phyloP scores from a whole-genome alignment of 176 grass and related monocot species.

The Oryza australiensis region DNA sequence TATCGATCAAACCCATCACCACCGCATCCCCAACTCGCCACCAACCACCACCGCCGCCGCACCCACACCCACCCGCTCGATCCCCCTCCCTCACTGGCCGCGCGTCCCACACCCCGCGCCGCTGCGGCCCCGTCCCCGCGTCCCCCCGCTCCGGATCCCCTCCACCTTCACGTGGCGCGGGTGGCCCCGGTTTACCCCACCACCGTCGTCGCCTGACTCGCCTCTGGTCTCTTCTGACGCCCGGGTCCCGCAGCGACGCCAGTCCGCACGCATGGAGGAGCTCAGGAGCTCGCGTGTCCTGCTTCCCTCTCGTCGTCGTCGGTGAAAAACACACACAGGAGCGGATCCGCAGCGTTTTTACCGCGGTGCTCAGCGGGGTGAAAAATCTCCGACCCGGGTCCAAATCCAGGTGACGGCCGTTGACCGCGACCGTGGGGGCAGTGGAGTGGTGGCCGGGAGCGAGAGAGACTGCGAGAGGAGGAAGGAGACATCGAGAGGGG shows the following conservation, averaged over 20 bases:
- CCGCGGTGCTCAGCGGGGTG: neutral
- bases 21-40: conserved; percentile 22
- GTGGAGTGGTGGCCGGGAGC: conserved; percentile 31
- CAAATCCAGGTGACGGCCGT: conserved; percentile 61
- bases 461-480: neutral
- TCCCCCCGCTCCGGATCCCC: neutral
- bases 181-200: neutral
- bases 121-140: neutral
- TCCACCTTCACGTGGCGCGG: conserved; percentile 44
- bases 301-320: neutral
- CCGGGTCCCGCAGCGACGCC: conserved; percentile 21
- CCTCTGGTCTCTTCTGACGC: neutral
- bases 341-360: neutral
- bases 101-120: neutral
- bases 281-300: neutral
- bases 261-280: neutral
- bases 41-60: neutral
- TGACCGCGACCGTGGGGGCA: conserved; percentile 45
- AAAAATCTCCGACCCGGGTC: conserved; percentile 41
- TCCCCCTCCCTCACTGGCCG: neutral
- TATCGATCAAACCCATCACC: neutral
- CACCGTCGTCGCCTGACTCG: no score
- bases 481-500: neutral
- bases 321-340: neutral
- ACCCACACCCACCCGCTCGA: neutral